These are phyloP conservation scores for Dillenia suffruticosa DNA, from an alignment of 164 flowering plant species.

Conservation along the genomic window DNA sequence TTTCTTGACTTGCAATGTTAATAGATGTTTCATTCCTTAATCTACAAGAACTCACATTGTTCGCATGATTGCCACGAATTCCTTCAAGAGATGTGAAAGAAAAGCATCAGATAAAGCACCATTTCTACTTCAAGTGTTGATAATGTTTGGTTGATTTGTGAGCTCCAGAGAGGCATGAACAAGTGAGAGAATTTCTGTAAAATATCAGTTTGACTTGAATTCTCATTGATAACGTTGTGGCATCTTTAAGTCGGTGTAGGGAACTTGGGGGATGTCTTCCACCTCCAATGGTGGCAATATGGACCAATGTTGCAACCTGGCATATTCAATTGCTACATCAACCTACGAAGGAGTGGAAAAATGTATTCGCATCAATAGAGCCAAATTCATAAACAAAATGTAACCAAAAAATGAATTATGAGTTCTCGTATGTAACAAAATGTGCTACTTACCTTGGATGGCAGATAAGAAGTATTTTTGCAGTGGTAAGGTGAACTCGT, in stretches of 20 bases:
- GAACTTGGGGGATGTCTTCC: constrained; percentile 48
- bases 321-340: constrained; percentile 74
- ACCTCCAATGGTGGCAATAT: constrained; percentile 64
- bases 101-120: constrained; percentile 28
- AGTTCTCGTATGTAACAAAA: not conserved
- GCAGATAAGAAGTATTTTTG: constrained; percentile 31
- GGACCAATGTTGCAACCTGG: constrained; percentile 69
- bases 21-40: constrained; percentile 26
- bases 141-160: constrained; percentile 24
- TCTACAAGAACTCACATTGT: constrained; percentile 19
- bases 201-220: constrained; percentile 31
- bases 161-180: constrained; percentile 62
- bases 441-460: constrained; percentile 45
- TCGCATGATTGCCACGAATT: constrained; percentile 4
- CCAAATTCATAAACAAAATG: not conserved
- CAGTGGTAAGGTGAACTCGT: constrained; percentile 29
- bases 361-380: not conserved
- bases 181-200: constrained; percentile 62
- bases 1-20: constrained; percentile 38
- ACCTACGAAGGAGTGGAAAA: constrained; percentile 34
- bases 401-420: not conserved
- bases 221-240: constrained; percentile 13
- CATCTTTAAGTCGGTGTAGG: constrained; percentile 17
- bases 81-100: constrained; percentile 12
- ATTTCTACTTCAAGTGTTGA: constrained; percentile 31